Evolutionary conservation across 1,284 basidiomycete genomes (phyloP).

Genomic region (Cerioporus squamosus): DNA sequence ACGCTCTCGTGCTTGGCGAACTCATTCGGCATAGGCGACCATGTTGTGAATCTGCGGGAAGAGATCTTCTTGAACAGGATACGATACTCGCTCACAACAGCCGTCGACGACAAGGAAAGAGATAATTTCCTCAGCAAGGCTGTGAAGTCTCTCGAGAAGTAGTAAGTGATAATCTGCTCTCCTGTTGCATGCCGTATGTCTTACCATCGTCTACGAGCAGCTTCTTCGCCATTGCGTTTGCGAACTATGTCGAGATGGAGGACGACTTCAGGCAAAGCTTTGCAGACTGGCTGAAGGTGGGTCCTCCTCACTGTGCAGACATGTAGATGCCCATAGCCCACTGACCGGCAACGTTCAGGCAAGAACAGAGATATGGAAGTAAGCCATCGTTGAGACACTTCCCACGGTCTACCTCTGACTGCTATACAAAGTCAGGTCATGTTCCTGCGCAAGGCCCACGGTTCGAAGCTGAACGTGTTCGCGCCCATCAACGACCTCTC

Average conservation of each 20-base stretch:
- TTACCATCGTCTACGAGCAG: constrained; percentile 42
- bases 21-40: constrained; percentile 60
- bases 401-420: neutral
- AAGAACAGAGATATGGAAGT: constrained; percentile 95
- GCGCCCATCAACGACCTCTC: constrained; percentile 89
- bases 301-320: constrained; percentile 15
- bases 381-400: constrained; percentile 37
- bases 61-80: constrained; percentile 85
- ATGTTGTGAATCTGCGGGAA: constrained; percentile 89
- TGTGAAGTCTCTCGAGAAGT: constrained; percentile 78
- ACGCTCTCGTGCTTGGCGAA: neutral
- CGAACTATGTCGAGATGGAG: constrained; percentile 85
- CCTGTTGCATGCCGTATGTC: no score
- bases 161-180: constrained; percentile 45
- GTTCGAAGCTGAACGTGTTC: constrained; percentile 85
- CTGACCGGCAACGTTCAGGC: constrained; percentile 46
- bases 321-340: neutral
- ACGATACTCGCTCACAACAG: constrained; percentile 81
- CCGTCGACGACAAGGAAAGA: constrained; percentile 60
- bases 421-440: constrained; percentile 70
- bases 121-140: constrained; percentile 66
- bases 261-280: constrained; percentile 76
- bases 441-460: constrained; percentile 79
- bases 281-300: constrained; percentile 84
- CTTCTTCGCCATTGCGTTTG: constrained; percentile 96